Percentiles rank a stretch among this genome's conserved stretches.
phyloP scores from a whole-genome alignment of 1,284 basidiomycete species.

The Heterobasidion occidentale region DNA sequence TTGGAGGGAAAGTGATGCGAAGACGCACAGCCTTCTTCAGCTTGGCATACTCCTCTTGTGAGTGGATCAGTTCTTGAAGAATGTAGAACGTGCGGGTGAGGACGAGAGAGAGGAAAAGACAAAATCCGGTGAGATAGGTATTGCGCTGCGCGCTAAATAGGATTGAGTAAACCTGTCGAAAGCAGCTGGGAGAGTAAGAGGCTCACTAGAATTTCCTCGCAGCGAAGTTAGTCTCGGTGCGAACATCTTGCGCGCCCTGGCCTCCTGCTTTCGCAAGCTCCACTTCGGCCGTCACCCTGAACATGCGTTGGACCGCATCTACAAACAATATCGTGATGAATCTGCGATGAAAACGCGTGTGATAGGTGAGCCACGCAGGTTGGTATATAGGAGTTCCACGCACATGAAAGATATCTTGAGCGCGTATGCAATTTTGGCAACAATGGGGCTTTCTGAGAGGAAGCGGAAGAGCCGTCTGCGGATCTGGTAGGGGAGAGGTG shows the following conservation, averaged over 20 bases:
- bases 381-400: conserved; percentile 19
- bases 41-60: conserved; percentile 82
- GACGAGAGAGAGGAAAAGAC: conserved; percentile 89
- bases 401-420: conserved; percentile 95
- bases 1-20: not conserved
- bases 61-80: conserved; percentile 74
- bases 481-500: conserved; percentile 70
- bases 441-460: conserved; percentile 58
- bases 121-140: conserved; percentile 88
- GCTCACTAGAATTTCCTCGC: conserved; percentile 91
- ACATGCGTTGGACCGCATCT: conserved; percentile 93
- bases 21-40: conserved; percentile 62
- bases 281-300: conserved; percentile 72
- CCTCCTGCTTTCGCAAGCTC: conserved; percentile 62
- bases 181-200: not conserved
- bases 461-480: conserved; percentile 72
- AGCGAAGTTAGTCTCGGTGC: conserved; percentile 79
- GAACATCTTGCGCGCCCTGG: conserved; percentile 51
- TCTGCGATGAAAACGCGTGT: conserved; percentile 29
- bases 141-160: conserved; percentile 66
- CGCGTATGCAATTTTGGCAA: conserved; percentile 72
- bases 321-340: conserved; percentile 82
- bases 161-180: conserved; percentile 4
- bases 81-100: conserved; percentile 87
- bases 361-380: too few relatives aligned